Evolutionary conservation across 768 basidiomycete species (phyloP).

Genomic region (Tulasnella sp.): DNA sequence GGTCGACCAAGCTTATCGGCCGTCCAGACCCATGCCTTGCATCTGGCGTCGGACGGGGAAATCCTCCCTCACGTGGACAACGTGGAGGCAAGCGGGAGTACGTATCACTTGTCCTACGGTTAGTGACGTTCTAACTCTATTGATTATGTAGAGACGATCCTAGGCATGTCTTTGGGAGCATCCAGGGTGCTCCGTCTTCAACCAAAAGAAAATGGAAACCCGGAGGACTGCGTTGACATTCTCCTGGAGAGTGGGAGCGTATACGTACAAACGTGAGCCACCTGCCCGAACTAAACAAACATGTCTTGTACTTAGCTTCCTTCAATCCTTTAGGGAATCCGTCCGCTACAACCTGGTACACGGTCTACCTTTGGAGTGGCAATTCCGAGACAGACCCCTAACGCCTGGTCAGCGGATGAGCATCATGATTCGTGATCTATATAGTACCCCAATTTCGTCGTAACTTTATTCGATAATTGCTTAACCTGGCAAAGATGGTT

Average conservation of each 20-base stretch:
- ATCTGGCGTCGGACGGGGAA: conserved; percentile 71
- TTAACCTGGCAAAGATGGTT: neutral
- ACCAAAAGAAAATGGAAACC: conserved; percentile 31
- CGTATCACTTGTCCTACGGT: neutral
- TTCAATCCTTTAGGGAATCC: conserved; percentile 38
- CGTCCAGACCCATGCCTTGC: conserved; percentile 68
- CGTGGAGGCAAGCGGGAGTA: conserved; percentile 53
- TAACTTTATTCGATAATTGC: neutral
- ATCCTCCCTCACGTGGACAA: conserved; percentile 80
- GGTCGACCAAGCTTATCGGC: conserved; percentile 25
- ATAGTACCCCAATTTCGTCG: neutral
- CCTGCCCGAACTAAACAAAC: neutral
- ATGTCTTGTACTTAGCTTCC: neutral
- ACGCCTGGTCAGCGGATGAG: conserved; percentile 58
- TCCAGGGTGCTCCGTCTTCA: conserved; percentile 1
- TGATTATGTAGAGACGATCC: neutral
- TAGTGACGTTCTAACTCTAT: neutral
- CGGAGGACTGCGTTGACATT: conserved; percentile 39
- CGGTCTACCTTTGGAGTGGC: conserved; percentile 27
- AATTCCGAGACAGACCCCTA: conserved; percentile 25
- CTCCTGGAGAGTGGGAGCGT: conserved; percentile 72
- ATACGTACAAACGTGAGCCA: conserved; percentile 64
- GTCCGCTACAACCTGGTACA: conserved; percentile 65
- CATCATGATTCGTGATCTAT: conserved; percentile 67
- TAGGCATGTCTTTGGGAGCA: conserved; percentile 10